Conservation (phyloP, 371 early-diverging fungal genomes). For the Syncephalastrum monosporum region DNA sequence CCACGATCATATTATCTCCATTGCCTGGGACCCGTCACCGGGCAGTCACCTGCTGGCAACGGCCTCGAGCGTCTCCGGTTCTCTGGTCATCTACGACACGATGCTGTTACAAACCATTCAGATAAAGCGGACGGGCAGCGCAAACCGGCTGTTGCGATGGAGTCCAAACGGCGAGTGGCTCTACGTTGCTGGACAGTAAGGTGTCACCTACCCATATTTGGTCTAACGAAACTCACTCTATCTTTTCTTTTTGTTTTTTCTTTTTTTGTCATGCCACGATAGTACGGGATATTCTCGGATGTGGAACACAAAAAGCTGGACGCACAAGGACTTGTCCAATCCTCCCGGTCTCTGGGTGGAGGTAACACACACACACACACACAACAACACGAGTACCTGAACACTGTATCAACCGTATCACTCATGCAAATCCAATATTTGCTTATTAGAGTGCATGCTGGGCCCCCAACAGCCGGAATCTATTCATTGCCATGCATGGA, state of each 20-base stretch:
- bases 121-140: constrained; percentile 37
- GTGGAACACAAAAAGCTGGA: constrained; percentile 47
- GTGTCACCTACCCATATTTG: background rate
- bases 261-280: background rate
- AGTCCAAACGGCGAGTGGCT: constrained; percentile 46
- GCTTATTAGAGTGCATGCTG: constrained; percentile 40
- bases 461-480: constrained; percentile 36
- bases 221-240: no score
- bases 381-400: no score
- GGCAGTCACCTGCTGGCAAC: constrained; percentile 40
- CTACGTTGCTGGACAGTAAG: constrained; percentile 39
- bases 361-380: constrained; percentile 13
- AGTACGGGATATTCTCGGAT: constrained; percentile 35
- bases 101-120: constrained; percentile 24
- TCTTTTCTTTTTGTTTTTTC: no score
- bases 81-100: constrained; percentile 36
- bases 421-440: background rate
- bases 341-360: constrained; percentile 46
- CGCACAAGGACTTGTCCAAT: constrained; percentile 23
- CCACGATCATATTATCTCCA: constrained; percentile 29
- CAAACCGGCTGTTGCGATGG: constrained; percentile 38
- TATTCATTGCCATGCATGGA: constrained; percentile 39
- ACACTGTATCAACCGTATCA: no score
- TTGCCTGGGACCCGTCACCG: constrained; percentile 51
- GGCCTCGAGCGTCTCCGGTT: constrained; percentile 22